Percentiles rank a stretch among this genome's conserved stretches.
Conservation (phyloP, 208 protist genomes). For the Crithidia fasciculata region DNA sequence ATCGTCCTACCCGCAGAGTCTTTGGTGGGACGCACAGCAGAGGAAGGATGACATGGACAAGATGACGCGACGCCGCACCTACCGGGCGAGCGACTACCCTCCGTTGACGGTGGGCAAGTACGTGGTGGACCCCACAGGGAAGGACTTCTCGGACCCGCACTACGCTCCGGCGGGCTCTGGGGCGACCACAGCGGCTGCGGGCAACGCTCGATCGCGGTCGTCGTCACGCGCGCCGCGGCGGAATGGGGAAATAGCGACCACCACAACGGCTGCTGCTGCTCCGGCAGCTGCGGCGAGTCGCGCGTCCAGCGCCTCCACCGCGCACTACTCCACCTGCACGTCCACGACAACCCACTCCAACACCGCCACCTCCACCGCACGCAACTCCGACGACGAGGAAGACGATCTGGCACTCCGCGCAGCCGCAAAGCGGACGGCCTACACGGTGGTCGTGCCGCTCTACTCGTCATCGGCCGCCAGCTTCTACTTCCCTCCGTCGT, state of each 20-base stretch:
- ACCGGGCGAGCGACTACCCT: slow-evolving; percentile 44
- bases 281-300: slow-evolving; percentile 8
- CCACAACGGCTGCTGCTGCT: background rate
- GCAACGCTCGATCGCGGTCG: slow-evolving; percentile 19
- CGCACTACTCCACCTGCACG: slow-evolving; percentile 26
- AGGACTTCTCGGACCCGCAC: slow-evolving; percentile 84
- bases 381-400: slow-evolving; percentile 20
- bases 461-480: slow-evolving; percentile 67
- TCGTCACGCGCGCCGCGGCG: slow-evolving; percentile 20
- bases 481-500: slow-evolving; percentile 81
- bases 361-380: slow-evolving; percentile 3
- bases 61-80: slow-evolving; percentile 55
- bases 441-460: slow-evolving; percentile 64
- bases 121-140: slow-evolving; percentile 67
- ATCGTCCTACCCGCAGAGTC: slow-evolving; percentile 74
- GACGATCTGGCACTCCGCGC: slow-evolving; percentile 16
- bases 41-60: slow-evolving; percentile 58
- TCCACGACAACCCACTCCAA: slow-evolving; percentile 12
- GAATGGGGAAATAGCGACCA: background rate
- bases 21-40: slow-evolving; percentile 63
- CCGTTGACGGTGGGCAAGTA: slow-evolving; percentile 76
- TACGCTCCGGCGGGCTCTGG: slow-evolving; percentile 34
- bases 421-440: slow-evolving; percentile 23
- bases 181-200: background rate
- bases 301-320: slow-evolving; percentile 12